These are phyloP conservation scores for Penicillium chermesinum DNA, from an alignment of 495 filamentous ascomycete species.

Conservation along the genomic window DNA sequence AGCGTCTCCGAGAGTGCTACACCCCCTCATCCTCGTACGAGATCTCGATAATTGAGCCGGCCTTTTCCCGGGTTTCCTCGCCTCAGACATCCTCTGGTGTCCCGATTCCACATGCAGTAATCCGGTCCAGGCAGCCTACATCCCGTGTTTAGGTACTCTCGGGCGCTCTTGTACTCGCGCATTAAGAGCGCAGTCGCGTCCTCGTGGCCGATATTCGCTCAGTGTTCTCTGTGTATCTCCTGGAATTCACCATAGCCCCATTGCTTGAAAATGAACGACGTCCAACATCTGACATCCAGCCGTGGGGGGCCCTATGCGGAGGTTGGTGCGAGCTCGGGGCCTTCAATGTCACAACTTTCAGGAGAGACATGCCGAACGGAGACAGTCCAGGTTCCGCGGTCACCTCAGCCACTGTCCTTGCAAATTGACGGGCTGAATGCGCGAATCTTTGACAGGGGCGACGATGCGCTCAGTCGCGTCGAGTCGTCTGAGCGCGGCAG, in stretches of 20 bases:
- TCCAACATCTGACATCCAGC: conserved; percentile 8
- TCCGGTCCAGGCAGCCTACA: conserved; percentile 12
- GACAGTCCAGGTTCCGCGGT: conserved; percentile 18
- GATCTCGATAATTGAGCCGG: conserved; percentile 15
- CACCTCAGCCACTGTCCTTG: conserved; percentile 17
- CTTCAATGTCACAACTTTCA: conserved; percentile 9
- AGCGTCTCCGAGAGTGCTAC: conserved; percentile 7
- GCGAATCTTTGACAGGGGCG: conserved; percentile 4
- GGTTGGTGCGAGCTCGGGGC: conserved; percentile 15
- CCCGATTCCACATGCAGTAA: conserved; percentile 18
- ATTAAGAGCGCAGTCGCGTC: conserved; percentile 16
- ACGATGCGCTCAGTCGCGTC: conserved; percentile 9
- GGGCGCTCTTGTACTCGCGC: conserved; percentile 17
- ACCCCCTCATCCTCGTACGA: conserved; percentile 9
- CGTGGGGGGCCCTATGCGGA: conserved; percentile 20
- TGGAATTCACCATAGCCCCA: neutral
- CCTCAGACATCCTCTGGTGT: conserved; percentile 11
- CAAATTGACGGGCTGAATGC: conserved; percentile 22
- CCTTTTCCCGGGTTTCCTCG: conserved; percentile 6
- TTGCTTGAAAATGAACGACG: conserved; percentile 19
- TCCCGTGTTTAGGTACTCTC: conserved; percentile 18
- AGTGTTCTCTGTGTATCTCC: neutral
- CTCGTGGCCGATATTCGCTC: conserved; percentile 2
- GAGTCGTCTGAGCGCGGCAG: conserved; percentile 25
- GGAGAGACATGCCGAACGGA: conserved; percentile 6